Base-by-base conservation (phyloP, 768 basidiomycete species). In the Rhizopogon vinicolor region DNA sequence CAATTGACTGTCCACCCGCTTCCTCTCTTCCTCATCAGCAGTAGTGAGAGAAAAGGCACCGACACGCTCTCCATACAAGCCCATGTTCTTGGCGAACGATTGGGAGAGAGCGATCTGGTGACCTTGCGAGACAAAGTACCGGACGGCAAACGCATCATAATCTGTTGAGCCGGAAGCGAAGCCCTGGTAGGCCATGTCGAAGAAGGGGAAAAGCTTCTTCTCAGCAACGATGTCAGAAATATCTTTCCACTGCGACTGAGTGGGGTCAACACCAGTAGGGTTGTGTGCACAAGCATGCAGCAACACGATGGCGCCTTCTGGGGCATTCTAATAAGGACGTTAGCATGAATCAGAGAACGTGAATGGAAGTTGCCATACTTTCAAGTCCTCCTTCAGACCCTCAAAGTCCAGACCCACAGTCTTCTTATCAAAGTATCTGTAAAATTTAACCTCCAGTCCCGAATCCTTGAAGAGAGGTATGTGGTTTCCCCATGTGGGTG, bases 121-220 rank as follows among this genome's bases (percentile, higher is more conserved):
- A 22, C 93, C 91, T 69, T 93, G 78, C 18, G 85, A 78, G 52
- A 96, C 90, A 70, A 99, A 98, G 75, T 96, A 85, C 61, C 96
- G 90, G 56, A 98, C 85, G 33, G 96, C 93, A 71, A 92, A 95
- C 10, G 96, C 97, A 66, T 99, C 97, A 54, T 85, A 86, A 61
- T 86, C 70, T 60, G 92, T 93, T 51, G 86, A 86, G 50, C 97
- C 97, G 22, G 95, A 97, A 37, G 97, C 96, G 70, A 99, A 99
- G 51, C 97, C 97, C 74, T 97, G 93, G 78, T 99, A 99, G 14
- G 97, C 96, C 94, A 98, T 98, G 74, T 99, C 97, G 71, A 98
- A 98, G 85, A 98, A 93, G 51, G 96, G 91, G 85, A 98, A 96
- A 63, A 96, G 82, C 60, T 85, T 83, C 78, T 84, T 91, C 76